These are phyloP conservation scores for Antitrichia curtipendula DNA, from an alignment of 225 moss, liverwort and hornwort genomes.

Conservation along the genomic window DNA sequence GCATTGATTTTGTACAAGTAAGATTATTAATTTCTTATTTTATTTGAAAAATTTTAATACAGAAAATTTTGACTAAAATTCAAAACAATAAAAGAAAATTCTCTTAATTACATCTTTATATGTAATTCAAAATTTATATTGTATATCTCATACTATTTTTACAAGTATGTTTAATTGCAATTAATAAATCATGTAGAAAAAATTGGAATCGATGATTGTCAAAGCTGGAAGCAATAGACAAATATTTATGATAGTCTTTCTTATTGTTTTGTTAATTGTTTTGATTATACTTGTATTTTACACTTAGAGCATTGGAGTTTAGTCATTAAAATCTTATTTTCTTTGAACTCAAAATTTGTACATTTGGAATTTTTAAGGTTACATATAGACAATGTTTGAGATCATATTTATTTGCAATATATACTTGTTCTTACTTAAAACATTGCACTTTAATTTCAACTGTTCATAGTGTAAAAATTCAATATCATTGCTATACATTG, in stretches of 20 bases:
- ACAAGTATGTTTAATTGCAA: background rate
- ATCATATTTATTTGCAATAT: too few species aligned
- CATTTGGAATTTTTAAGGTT: background rate
- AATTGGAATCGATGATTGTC: constrained; percentile 53
- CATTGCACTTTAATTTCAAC: too few species aligned
- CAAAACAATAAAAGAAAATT: background rate
- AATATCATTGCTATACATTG: background rate
- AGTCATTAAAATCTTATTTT: background rate
- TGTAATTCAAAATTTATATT: too few species aligned
- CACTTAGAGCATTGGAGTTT: background rate
- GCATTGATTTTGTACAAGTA: constrained; percentile 64
- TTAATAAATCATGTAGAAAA: constrained; percentile 36
- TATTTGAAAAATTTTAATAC: background rate
- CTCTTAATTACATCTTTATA: background rate
- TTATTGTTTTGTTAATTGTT: constrained; percentile 39
- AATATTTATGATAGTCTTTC: constrained; percentile 46
- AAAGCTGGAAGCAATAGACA: constrained; percentile 75
- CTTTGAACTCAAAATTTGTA: too few species aligned
- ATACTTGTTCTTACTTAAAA: background rate
- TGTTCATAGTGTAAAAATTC: accelerated
- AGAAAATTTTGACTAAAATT: accelerated
- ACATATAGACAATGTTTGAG: accelerated
- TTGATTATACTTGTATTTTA: constrained; percentile 53
- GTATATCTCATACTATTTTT: background rate
- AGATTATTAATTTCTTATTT: background rate